Conservation (phyloP, 202 grass and related monocot species). For the Cymbopogon flexuosus region DNA sequence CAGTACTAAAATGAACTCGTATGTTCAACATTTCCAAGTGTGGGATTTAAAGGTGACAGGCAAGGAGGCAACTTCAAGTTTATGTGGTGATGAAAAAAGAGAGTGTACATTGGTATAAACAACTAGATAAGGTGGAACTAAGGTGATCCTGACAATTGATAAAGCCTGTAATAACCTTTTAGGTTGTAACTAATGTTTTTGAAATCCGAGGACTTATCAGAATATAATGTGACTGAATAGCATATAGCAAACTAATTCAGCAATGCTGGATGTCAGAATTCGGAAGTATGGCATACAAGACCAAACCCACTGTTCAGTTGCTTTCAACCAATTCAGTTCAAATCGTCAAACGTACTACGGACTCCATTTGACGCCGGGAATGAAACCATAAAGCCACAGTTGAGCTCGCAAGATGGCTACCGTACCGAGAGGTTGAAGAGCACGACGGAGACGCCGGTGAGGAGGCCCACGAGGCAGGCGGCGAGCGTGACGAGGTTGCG, state of each 20-base stretch:
- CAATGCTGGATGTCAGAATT: background rate
- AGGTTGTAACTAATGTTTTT: background rate
- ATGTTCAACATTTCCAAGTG: background rate
- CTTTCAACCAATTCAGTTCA: background rate
- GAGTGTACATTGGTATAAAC: background rate
- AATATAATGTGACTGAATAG: background rate
- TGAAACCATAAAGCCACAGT: background rate
- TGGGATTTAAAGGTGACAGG: background rate
- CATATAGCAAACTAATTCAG: background rate
- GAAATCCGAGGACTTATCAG: background rate
- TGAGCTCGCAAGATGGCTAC: background rate
- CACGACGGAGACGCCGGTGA: constrained; percentile 74
- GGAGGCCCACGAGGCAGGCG: constrained; percentile 72
- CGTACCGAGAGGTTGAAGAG: constrained; percentile 79
- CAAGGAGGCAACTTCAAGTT: background rate
- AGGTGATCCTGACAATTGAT: background rate
- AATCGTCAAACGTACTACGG: background rate
- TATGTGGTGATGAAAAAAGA: background rate
- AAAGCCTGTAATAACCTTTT: background rate
- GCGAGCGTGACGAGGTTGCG: constrained; percentile 67
- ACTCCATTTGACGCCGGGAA: background rate
- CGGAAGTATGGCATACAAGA: background rate
- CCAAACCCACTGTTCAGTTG: background rate
- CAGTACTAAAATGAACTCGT: background rate
- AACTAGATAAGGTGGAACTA: background rate